A percentile compares a stretch with the other conserved stretches of the same genome.
These are phyloP conservation scores for Phialophora verrucosa DNA, from an alignment of 2,329 filamentous ascomycete genomes.

Conservation along the genomic window DNA sequence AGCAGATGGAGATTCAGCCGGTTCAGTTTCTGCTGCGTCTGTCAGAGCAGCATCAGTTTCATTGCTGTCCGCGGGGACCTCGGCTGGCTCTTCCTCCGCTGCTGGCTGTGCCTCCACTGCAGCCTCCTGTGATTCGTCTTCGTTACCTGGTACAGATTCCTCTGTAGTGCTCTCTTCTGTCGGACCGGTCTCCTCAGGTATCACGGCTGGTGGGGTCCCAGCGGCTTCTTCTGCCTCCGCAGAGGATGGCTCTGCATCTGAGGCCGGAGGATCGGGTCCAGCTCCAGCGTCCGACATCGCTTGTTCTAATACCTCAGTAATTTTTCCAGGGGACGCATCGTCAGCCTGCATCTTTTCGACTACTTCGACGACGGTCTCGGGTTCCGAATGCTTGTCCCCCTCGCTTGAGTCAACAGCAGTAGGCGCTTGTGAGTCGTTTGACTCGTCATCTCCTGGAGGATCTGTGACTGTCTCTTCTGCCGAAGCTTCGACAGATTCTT, in stretches of 20 bases:
- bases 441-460: conserved; percentile 11
- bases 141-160: conserved; percentile 11
- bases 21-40: conserved; percentile 33
- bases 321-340: conserved; percentile 30
- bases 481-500: conserved; percentile 2
- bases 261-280: conserved; percentile 34
- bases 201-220: conserved; percentile 7
- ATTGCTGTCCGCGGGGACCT: conserved; percentile 19
- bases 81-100: conserved; percentile 20
- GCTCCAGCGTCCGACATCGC: conserved; percentile 39
- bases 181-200: conserved; percentile 5
- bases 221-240: conserved; percentile 1
- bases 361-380: conserved; percentile 31
- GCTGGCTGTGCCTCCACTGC: conserved; percentile 24
- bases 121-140: conserved; percentile 17
- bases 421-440: conserved; percentile 12
- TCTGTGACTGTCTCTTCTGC: conserved; percentile 7
- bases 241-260: conserved; percentile 18
- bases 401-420: conserved; percentile 11
- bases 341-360: conserved; percentile 35
- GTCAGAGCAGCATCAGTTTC: conserved; percentile 14
- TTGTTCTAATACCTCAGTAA: conserved; percentile 33
- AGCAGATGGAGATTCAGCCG: conserved; percentile 10
- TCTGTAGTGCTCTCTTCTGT: conserved; percentile 21
- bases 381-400: conserved; percentile 29